These are phyloP conservation scores for Salvia hispanica DNA, from an alignment of 257 asterid species.

Conservation along the genomic window DNA sequence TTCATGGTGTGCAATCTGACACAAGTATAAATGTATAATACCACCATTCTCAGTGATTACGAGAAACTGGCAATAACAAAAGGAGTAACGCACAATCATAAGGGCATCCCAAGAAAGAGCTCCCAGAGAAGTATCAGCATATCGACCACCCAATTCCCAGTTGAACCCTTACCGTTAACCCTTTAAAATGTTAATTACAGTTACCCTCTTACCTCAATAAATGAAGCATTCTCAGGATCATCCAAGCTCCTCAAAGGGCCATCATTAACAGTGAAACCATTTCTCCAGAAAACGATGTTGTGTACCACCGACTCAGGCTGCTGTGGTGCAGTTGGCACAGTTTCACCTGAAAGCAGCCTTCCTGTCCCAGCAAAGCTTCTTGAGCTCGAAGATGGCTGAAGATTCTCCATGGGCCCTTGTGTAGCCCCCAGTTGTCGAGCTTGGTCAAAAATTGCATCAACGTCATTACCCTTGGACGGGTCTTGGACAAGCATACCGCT, in stretches of 20 bases:
- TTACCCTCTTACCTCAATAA: conserved; percentile 66
- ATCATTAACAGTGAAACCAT: conserved; percentile 88
- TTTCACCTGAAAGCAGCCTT: conserved; percentile 75
- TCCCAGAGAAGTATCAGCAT: conserved; percentile 13
- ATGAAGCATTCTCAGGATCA: conserved; percentile 86
- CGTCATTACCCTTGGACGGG: conserved; percentile 54
- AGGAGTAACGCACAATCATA: not conserved
- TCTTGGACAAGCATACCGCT: conserved; percentile 91
- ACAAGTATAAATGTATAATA: too few species aligned
- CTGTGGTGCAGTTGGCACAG: conserved; percentile 63
- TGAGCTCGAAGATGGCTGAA: conserved; percentile 74
- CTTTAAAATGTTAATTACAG: not conserved
- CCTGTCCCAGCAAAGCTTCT: conserved; percentile 83
- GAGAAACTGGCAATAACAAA: not conserved
- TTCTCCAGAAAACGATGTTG: conserved; percentile 94
- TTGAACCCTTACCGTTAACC: not conserved
- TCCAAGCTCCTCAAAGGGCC: conserved; percentile 94
- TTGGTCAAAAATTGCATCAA: conserved; percentile 62
- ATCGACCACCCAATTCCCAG: not conserved
- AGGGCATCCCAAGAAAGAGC: conserved; percentile 3
- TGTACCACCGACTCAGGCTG: conserved; percentile 76
- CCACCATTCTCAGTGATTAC: not conserved
- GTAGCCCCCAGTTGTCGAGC: conserved; percentile 74
- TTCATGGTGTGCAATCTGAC: too few species aligned
- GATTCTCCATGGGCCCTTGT: conserved; percentile 62